phyloP scores from a whole-genome alignment of 306 rosid species.

The Vicia faba region DNA sequence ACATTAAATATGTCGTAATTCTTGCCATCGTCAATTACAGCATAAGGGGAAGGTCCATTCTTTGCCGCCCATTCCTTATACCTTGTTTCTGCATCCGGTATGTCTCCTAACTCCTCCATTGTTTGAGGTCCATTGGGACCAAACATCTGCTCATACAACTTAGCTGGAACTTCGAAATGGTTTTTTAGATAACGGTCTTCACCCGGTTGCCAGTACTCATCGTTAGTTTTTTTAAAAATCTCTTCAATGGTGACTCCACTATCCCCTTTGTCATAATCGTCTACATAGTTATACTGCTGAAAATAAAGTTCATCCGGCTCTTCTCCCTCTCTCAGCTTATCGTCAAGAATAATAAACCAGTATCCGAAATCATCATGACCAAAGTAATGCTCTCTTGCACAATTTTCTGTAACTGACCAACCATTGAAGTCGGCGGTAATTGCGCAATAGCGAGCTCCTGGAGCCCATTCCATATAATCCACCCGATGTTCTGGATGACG shows the following conservation, averaged over 20 bases:
- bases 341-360: conserved; percentile 93
- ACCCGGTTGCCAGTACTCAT: conserved; percentile 95
- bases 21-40: conserved; percentile 78
- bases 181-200: conserved; percentile 78
- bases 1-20: conserved; percentile 82
- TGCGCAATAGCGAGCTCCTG: conserved; percentile 98
- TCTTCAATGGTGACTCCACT: conserved; percentile 85
- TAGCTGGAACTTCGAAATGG: conserved; percentile 79
- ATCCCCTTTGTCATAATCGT: conserved; percentile 94
- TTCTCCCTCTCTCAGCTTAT: conserved; percentile 84
- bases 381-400: conserved; percentile 86
- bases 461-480: conserved; percentile 99
- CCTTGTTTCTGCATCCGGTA: conserved; percentile 93
- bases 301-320: conserved; percentile 86
- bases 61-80: conserved; percentile 77
- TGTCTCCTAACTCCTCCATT: conserved; percentile 71
- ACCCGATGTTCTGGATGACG: conserved; percentile 94
- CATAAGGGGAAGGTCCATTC: conserved; percentile 66
- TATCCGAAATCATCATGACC: conserved; percentile 96
- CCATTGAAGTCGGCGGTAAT: conserved; percentile 84
- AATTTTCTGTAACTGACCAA: conserved; percentile 86
- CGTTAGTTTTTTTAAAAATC: conserved; percentile 72
- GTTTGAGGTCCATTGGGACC: conserved; percentile 99
- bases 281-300: conserved; percentile 89
- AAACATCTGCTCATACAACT: conserved; percentile 84